Conservation (phyloP, 768 basidiomycete species). For the Hemileccinum rubropunctum region DNA sequence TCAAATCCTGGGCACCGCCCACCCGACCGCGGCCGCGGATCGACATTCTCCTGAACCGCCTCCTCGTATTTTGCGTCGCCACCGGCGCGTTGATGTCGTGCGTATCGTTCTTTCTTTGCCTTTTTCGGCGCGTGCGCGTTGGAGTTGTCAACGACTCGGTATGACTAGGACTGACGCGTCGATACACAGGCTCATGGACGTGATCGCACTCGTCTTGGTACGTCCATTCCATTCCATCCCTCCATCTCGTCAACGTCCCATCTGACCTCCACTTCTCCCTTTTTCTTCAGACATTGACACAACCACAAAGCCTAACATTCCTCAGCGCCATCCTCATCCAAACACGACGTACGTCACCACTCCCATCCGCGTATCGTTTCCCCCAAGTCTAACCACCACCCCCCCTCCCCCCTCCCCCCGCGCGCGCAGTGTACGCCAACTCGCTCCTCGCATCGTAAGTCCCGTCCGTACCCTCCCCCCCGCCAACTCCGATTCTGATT, state of each 20-base stretch:
- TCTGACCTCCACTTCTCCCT: background rate
- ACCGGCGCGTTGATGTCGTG: constrained; percentile 26
- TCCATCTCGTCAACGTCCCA: too few species aligned
- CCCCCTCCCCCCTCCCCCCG: background rate
- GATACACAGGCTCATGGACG: constrained; percentile 19
- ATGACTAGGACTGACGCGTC: background rate
- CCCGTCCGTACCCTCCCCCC: background rate
- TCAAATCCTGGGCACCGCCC: constrained; percentile 7
- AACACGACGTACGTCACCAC: constrained; percentile 21
- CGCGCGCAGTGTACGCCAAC: constrained; percentile 27
- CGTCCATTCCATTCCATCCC: background rate
- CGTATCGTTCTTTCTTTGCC: background rate
- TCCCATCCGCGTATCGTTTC: too few species aligned
- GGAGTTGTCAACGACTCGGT: too few species aligned
- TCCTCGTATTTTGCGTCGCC: constrained; percentile 24
- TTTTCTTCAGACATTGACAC: constrained; percentile 13
- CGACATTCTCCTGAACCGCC: constrained; percentile 19
- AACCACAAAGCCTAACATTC: constrained; percentile 20
- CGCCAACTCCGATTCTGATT: background rate
- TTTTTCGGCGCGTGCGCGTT: background rate
- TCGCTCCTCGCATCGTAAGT: constrained; percentile 29
- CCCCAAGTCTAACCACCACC: too few species aligned
- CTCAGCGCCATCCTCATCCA: constrained; percentile 22
- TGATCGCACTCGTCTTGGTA: constrained; percentile 25
- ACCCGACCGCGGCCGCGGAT: constrained; percentile 10